These are phyloP conservation scores for Helotiales sp. DNA, from an alignment of 2,329 filamentous ascomycete genomes.

Conservation along the genomic window DNA sequence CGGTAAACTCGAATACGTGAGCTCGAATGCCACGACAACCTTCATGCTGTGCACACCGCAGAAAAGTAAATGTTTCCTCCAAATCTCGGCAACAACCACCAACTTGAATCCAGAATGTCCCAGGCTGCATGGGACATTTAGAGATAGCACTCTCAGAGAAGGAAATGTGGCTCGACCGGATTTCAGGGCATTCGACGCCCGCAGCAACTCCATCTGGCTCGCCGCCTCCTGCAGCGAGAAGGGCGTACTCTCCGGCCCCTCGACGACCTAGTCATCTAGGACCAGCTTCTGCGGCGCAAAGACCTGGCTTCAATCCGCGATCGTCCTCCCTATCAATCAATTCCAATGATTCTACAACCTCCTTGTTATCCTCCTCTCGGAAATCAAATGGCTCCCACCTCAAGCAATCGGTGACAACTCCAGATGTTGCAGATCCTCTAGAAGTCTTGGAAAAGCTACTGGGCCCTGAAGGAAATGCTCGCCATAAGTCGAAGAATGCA, in stretches of 20 bases:
- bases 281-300: constrained; percentile 66
- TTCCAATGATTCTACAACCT: constrained; percentile 75
- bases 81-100: too few species aligned
- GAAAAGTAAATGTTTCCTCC: too few species aligned
- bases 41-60: too few species aligned
- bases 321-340: constrained; percentile 78
- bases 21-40: constrained; percentile 4
- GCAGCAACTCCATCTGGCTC: constrained; percentile 45
- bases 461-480: constrained; percentile 28
- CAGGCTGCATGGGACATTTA: too few species aligned
- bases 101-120: too few species aligned
- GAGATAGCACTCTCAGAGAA: too few species aligned
- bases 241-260: constrained; percentile 70
- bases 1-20: constrained; percentile 1
- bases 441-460: constrained; percentile 58
- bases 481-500: constrained; percentile 4
- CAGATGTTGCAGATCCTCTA: constrained; percentile 66
- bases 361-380: constrained; percentile 66
- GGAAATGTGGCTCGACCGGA: constrained; percentile 86
- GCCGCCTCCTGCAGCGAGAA: constrained; percentile 61
- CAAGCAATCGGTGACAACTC: constrained; percentile 55
- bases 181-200: constrained; percentile 66
- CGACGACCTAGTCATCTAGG: constrained; percentile 68
- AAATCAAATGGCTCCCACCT: constrained; percentile 67
- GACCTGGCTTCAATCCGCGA: constrained; percentile 67